Evolutionary conservation across 176 grass and related monocot genomes (phyloP), one percentile per base, ranked within the genome.

Genomic region (Tillandsia fasciculata): DNA sequence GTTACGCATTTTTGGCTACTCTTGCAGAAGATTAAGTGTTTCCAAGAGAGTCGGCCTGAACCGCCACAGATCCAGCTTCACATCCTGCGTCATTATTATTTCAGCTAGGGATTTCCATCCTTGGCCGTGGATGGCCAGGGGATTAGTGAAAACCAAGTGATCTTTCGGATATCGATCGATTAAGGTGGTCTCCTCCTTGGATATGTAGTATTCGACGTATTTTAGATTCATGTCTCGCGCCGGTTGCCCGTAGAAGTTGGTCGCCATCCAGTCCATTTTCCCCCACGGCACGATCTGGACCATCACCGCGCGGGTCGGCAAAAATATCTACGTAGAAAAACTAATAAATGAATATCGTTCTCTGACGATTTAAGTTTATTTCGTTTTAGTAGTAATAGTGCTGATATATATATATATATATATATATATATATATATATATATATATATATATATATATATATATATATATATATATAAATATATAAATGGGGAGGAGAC

Each of bases 201-300:
- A 27, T 2, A 96, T 53, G 68, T 82, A 90, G 74, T 96, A 96
- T 70, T 90, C 87, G 3, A 96, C 70, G 47, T 90, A 90, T 50
- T 84, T 79, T 22, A 90, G 87, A 53, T 71, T 61, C 91, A 96
- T 87, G 13, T 70, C 84, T 3, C 13, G 66, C 14, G 87, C 79
- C 5, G 84, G 81, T 2, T 68, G 33, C 2, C 64, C 91, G 63
- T 76, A 90, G 57, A 87, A 87, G 65, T 85, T 82, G 73, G 75
- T 90, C 3, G 91, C 83, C 78, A 77, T 70, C 83, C 91, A 86
- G 29, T 95, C 87, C 87, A 95, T 86, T 59, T 84, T 79, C 12
- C 91, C 91, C 91, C 86, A 90, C 28, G 91, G 91, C 52, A 95
- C 83, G 10, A 95, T 70, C 82, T 95, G 91, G 42, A 95, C 47